Conservation (phyloP, 2,329 filamentous ascomycete species). For the Fusarium palustre region DNA sequence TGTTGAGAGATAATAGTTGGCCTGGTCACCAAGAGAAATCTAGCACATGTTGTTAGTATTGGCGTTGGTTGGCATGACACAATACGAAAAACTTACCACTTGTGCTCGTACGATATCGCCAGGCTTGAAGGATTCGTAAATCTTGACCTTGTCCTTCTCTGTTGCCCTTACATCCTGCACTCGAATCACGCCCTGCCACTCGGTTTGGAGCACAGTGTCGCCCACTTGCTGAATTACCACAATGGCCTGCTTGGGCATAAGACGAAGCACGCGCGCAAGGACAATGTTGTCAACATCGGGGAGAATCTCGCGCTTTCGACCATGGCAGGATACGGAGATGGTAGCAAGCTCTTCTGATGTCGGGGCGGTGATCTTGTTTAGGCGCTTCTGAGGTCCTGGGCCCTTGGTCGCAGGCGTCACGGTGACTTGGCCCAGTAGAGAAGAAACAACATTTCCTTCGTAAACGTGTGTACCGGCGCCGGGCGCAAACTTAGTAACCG, state of each 20-base stretch:
- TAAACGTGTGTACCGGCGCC: constrained; percentile 89
- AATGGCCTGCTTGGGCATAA: constrained; percentile 85
- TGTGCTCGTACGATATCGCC: constrained; percentile 90
- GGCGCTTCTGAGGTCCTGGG: constrained; percentile 67
- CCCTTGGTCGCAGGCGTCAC: constrained; percentile 62
- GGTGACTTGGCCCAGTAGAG: constrained; percentile 79
- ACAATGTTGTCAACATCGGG: constrained; percentile 85
- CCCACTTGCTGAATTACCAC: constrained; percentile 88
- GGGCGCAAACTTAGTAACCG: constrained; percentile 72
- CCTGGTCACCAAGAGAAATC: constrained; percentile 93
- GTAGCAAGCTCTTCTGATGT: constrained; percentile 60
- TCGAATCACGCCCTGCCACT: constrained; percentile 87
- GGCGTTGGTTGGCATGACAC: background rate
- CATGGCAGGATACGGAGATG: constrained; percentile 66
- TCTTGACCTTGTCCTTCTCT: constrained; percentile 93
- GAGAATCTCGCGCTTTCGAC: constrained; percentile 74
- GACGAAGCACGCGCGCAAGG: constrained; percentile 85
- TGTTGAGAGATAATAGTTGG: constrained; percentile 94
- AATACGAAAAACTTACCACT: constrained; percentile 67
- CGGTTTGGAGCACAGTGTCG: constrained; percentile 76
- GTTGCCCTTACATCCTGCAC: constrained; percentile 93
- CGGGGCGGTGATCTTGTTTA: constrained; percentile 67
- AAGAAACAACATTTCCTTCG: constrained; percentile 80
- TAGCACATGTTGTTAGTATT: constrained; percentile 47
- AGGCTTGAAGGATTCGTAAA: constrained; percentile 90